Evolutionary conservation across 495 filamentous ascomycete species (phyloP), one percentile per base, ranked within the genome.

Genomic region (Parmelia sp.): DNA sequence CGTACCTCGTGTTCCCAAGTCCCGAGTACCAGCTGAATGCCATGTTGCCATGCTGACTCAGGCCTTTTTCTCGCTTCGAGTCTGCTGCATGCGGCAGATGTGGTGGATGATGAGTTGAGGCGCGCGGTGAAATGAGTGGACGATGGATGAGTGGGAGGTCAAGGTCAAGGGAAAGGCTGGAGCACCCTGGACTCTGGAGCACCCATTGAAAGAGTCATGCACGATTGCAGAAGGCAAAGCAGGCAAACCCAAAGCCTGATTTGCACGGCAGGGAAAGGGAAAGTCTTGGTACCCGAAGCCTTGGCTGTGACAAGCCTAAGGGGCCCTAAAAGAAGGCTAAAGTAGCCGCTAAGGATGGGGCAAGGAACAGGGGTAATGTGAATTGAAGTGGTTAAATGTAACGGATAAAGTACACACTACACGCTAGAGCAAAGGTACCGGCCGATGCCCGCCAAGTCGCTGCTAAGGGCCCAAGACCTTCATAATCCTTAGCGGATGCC

Each of bases 221-320:
- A 31, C 49, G 49, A 53, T 53, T 53, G 51, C 51, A 55, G 51
- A 27, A 55, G 29, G 17, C 44, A 3, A 19, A 55, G n/a, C n/a
- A n/a, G n/a, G n/a, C n/a, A n/a, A 33, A 51, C 47, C 47, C 51
- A 55, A 55, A 55, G 27, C 51, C 51, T 55, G 51, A 55, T 55
- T 55, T 55, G 51, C 51, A 55, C 51, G 51, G 51, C 29, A 55
- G 29, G 27, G 29, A 21, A 29, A 21, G 51, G 51, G 29, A 33
- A 51, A 33, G 51, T 31, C 51, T 55, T 55, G 51, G 51, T 55
- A 55, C 51, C 51, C 51, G 51, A 55, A 55, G 51, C 29, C 51
- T 55, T 55, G 51, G 51, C 47, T 51, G 47, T 15, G n/a, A 27
- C 49, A 19, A 19, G 49, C 5, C n/a, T 23, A 49, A 15, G 7